Conservation (phyloP, 1,139 yeast species). For the Hyphopichia pseudoburtonii region DNA sequence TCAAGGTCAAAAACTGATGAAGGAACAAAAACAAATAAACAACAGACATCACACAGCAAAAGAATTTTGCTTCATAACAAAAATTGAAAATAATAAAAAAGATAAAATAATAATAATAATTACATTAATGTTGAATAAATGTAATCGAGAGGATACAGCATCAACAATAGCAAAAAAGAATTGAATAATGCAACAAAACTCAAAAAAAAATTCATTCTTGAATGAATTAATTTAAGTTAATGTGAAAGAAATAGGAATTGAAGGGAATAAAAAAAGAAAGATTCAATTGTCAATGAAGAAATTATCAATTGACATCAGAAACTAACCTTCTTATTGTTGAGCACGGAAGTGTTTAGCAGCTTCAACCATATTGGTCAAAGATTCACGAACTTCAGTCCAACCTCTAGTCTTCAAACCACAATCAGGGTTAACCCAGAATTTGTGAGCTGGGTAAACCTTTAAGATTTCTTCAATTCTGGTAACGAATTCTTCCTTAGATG, state of each 20-base stretch:
- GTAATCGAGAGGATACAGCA: constrained; percentile 46
- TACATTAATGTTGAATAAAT: constrained; percentile 72
- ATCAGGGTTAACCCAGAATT: constrained; percentile 99
- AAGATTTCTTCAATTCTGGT: constrained; percentile 91
- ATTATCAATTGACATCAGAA: not conserved
- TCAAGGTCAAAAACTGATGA: not conserved
- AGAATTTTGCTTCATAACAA: constrained; percentile 7
- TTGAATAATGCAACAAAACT: constrained; percentile 32
- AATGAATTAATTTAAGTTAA: constrained; percentile 15
- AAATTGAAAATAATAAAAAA: constrained; percentile 11
- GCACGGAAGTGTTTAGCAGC: constrained; percentile 97
- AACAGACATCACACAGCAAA: constrained; percentile 5
- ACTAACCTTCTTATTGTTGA: constrained; percentile 27
- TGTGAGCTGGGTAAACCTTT: constrained; percentile 95
- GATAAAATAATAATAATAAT: constrained; percentile 25
- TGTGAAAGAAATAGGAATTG: constrained; percentile 3
- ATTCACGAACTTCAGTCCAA: constrained; percentile 83
- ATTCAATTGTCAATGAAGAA: not conserved
- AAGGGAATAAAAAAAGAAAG: constrained; percentile 1
- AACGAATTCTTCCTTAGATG: constrained; percentile 94
- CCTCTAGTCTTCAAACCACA: constrained; percentile 99
- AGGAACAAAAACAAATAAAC: not conserved
- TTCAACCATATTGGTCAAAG: constrained; percentile 96
- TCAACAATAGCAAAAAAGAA: constrained; percentile 34
- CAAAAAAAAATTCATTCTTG: too few species aligned